Evolutionary conservation across 495 filamentous ascomycete species (phyloP), one percentile per base, ranked within the genome.

Genomic region (Endocarpon pusillum): DNA sequence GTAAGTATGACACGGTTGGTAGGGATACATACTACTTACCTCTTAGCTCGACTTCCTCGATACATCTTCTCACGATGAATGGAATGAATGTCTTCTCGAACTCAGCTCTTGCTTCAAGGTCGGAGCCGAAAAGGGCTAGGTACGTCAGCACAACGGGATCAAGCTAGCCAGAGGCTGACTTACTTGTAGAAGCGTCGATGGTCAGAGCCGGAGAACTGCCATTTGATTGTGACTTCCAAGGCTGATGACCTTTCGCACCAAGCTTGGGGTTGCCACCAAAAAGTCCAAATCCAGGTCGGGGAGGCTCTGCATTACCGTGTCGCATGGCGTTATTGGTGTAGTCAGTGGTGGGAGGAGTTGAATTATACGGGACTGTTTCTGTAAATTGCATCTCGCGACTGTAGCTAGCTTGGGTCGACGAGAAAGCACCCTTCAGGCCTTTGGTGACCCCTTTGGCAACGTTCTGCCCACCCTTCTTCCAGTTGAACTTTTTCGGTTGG

Each of bases 31-130:
- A 26, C 21, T 10, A 45, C 61, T 35, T 51, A 71, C 71, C 72
- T 54, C 91, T 77, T 16, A 89, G 55, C 55, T 96, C 89, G 35
- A 99, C 91, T 58, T 99, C 89, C 49, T 94, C 81, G 45, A 99
- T 93, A 57, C 91, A 99, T 32, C 85, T 79, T 35, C 75, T 82
- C 24, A 99, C 76, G 31, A 99, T 78, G 47, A 72, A 72, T 16
- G 91, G 91, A 38, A 99, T 89, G 36, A 82, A 72, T 26, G 81
- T 75, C 40, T 80, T 80, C 53, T 99, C 91, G 47, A 73, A 82
- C 34, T 94, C 86, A 50, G 81, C 78, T 33, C 91, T 72, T 37
- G 78, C 75, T 34, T 78, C 68, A 31, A 99, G 67, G 24, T 96
- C 91, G 4, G 84, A 86, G 17, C 91, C 91, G 49, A 94, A 99